phyloP scores from a whole-genome alignment of 1,139 yeast genomes.

The Taphrina communis region DNA sequence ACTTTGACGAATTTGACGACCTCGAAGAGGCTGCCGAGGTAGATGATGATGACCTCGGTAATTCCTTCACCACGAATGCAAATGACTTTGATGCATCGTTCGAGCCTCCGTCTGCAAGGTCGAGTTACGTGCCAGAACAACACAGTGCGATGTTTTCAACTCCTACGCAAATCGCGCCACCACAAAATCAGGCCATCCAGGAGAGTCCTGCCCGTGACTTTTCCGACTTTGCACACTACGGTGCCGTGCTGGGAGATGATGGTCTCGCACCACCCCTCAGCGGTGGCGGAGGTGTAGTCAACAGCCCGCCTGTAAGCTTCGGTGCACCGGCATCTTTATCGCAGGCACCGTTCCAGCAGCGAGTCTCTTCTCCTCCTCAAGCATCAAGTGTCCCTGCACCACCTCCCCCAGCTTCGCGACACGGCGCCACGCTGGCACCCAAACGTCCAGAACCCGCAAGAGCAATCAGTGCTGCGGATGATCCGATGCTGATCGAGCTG shows the following conservation, averaged over 20 bases:
- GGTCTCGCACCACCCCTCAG: slow-evolving; percentile 23
- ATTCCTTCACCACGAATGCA: slow-evolving; percentile 24
- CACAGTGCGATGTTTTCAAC: not conserved
- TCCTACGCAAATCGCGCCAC: slow-evolving; percentile 6
- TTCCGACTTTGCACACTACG: slow-evolving; percentile 37
- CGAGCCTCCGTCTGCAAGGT: slow-evolving; percentile 22
- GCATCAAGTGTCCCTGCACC: slow-evolving; percentile 4
- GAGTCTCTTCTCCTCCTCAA: slow-evolving; percentile 1
- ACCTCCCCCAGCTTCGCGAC: slow-evolving; percentile 27
- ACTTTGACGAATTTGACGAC: slow-evolving; percentile 38
- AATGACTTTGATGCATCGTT: slow-evolving; percentile 36
- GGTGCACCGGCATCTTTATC: not conserved
- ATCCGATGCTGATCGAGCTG: slow-evolving; percentile 61
- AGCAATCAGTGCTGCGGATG: slow-evolving; percentile 36
- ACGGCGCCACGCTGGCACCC: slow-evolving; percentile 28
- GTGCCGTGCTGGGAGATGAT: slow-evolving; percentile 24
- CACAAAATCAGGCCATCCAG: not conserved
- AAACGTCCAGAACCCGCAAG: slow-evolving; percentile 30
- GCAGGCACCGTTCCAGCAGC: slow-evolving; percentile 14
- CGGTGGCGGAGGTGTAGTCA: not conserved
- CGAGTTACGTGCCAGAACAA: slow-evolving; percentile 13
- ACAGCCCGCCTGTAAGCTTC: slow-evolving; percentile 8
- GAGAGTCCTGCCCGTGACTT: slow-evolving; percentile 35
- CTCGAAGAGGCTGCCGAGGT: slow-evolving; percentile 38
- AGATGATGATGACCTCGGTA: slow-evolving; percentile 30